Percentiles rank a stretch among this genome's conserved stretches.
These are phyloP conservation scores for Martensiomyces pterosporus DNA, from an alignment of 192 early-diverging fungal genomes.

Conservation along the genomic window DNA sequence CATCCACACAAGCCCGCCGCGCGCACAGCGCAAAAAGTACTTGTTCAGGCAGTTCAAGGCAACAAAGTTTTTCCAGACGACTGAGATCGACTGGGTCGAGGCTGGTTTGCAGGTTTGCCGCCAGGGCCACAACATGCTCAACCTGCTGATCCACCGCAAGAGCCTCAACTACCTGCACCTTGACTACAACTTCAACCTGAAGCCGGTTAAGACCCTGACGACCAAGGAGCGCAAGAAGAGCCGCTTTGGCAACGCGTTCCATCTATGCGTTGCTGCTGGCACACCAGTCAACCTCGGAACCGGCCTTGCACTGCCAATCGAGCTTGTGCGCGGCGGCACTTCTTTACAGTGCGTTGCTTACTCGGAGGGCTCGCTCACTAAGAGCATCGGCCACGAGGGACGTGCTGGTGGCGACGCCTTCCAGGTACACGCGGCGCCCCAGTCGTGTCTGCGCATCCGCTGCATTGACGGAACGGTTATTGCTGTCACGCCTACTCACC, in stretches of 20 bases:
- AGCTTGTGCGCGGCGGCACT: slow-evolving; percentile 23
- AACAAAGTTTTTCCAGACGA: slow-evolving; percentile 98
- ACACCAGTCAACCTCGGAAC: slow-evolving; percentile 41
- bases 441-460: slow-evolving; percentile 30
- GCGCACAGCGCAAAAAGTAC: slow-evolving; percentile 86
- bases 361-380: neutral
- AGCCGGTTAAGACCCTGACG: slow-evolving; percentile 97
- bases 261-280: slow-evolving; percentile 61
- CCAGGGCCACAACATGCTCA: slow-evolving; percentile 99
- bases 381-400: slow-evolving; percentile 3
- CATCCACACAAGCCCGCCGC: slow-evolving; percentile 82
- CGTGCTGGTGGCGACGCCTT: slow-evolving; percentile 28
- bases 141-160: slow-evolving; percentile 96
- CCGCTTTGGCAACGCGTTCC: slow-evolving; percentile 97
- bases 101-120: slow-evolving; percentile 96
- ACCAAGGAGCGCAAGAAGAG: slow-evolving; percentile 99
- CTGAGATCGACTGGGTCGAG: slow-evolving; percentile 99
- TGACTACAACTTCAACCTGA: slow-evolving; percentile 99
- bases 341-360: slow-evolving; percentile 31
- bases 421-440: slow-evolving; percentile 35
- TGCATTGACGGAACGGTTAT: slow-evolving; percentile 35
- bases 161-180: slow-evolving; percentile 97
- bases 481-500: slow-evolving; percentile 43
- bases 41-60: slow-evolving; percentile 92
- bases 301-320: slow-evolving; percentile 44